These are phyloP conservation scores for Clitopilus passeckerianus DNA, from an alignment of 768 basidiomycete genomes.

Conservation along the genomic window DNA sequence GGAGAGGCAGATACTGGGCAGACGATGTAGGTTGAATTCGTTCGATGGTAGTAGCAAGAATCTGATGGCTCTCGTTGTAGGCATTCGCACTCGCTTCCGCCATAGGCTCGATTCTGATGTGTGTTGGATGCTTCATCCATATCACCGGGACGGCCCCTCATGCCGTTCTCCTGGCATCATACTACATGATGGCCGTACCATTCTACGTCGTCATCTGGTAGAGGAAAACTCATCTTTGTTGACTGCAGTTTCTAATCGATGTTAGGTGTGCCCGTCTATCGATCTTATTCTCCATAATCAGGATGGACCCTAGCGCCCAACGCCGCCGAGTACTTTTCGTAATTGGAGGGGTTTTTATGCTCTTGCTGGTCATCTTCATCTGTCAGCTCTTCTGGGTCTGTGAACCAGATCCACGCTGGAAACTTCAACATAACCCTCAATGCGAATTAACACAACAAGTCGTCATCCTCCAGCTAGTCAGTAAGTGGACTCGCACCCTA, in stretches of 20 bases:
- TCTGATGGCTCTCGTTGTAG: constrained; percentile 7
- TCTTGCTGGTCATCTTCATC: constrained; percentile 29
- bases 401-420: constrained; percentile 33
- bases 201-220: constrained; percentile 38
- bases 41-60: neutral
- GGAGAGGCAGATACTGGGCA: constrained; percentile 25
- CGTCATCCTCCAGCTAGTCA: constrained; percentile 46
- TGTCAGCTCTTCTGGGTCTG: constrained; percentile 43
- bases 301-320: constrained; percentile 34
- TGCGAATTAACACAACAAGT: constrained; percentile 42
- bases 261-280: constrained; percentile 42
- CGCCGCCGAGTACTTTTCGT: constrained; percentile 19
- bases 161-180: constrained; percentile 16
- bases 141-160: constrained; percentile 13
- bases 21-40: constrained; percentile 26
- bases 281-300: constrained; percentile 50
- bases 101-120: constrained; percentile 19
- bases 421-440: constrained; percentile 25
- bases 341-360: constrained; percentile 24
- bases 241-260: neutral
- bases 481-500: constrained; percentile 26
- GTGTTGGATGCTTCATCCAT: constrained; percentile 21
- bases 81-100: constrained; percentile 24
- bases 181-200: constrained; percentile 28
- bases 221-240: neutral